Conservation (phyloP, 2,329 filamentous ascomycete genomes). For the Myrmaecium sp. region DNA sequence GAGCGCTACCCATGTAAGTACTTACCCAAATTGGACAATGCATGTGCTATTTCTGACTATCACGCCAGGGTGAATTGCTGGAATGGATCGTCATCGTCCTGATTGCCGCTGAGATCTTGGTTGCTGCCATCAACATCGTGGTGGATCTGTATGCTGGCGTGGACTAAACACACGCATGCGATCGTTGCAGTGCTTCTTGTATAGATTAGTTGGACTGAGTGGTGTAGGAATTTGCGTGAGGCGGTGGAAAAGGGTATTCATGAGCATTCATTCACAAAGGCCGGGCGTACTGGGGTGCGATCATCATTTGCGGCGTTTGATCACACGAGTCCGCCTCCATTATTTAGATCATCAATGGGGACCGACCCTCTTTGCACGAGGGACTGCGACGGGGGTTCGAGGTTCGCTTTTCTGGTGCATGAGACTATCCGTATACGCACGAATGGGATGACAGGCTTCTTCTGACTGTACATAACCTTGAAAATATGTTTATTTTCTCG, state of each 20-base stretch:
- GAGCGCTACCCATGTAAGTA: constrained; percentile 58
- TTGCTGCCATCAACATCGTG: constrained; percentile 84
- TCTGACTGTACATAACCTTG: too few species aligned
- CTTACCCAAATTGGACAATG: constrained; percentile 7
- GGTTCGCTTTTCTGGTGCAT: too few species aligned
- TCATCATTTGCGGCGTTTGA: too few species aligned
- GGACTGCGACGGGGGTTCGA: too few species aligned
- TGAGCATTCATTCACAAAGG: too few species aligned
- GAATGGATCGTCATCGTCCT: constrained; percentile 67
- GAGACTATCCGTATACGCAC: too few species aligned
- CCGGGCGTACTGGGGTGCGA: too few species aligned
- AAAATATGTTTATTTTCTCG: too few species aligned
- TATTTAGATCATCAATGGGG: too few species aligned
- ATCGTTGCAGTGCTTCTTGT: constrained; percentile 1
- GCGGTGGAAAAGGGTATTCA: background rate
- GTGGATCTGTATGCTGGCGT: constrained; percentile 73
- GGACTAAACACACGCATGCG: constrained; percentile 22
- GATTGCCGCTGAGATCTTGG: constrained; percentile 87
- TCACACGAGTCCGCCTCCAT: too few species aligned
- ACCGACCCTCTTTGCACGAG: too few species aligned
- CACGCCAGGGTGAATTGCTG: constrained; percentile 26
- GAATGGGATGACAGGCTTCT: too few species aligned
- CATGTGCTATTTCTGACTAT: constrained; percentile 2
- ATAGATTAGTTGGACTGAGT: constrained; percentile 1
- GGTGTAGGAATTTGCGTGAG: background rate